Conservation (phyloP, 768 basidiomycete genomes). For the Harrya chromipes region DNA sequence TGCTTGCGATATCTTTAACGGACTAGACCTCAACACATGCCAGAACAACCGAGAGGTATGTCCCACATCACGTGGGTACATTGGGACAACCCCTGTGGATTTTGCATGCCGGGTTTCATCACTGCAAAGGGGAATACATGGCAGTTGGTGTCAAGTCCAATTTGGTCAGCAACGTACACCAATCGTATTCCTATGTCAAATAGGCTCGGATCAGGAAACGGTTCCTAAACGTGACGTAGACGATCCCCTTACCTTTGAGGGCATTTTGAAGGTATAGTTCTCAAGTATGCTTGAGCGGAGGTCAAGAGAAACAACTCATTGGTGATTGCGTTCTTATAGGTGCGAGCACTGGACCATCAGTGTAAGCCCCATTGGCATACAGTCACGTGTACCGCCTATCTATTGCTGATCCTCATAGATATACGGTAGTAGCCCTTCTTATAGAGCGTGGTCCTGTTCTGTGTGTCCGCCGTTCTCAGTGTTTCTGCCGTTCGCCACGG, state of each 20-base stretch:
- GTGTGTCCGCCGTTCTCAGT: no score
- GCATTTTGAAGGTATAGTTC: conserved; percentile 48
- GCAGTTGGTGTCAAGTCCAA: neutral
- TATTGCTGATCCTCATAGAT: no score
- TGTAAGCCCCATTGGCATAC: no score
- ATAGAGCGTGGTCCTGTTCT: no score
- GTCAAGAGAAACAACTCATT: conserved; percentile 53
- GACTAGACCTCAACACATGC: no score
- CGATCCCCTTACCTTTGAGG: conserved; percentile 33
- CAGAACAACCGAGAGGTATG: no score
- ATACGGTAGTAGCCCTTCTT: no score
- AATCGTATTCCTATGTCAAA: conserved; percentile 20
- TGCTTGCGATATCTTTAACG: neutral
- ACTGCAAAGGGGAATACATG: conserved; percentile 14
- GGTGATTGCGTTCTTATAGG: conserved; percentile 62
- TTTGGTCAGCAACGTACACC: conserved; percentile 23
- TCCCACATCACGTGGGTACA: no score
- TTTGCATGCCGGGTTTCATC: conserved; percentile 27
- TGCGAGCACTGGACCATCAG: conserved; percentile 54
- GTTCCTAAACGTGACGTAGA: neutral
- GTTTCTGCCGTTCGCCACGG: no score
- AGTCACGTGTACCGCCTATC: no score
- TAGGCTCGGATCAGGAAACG: neutral
- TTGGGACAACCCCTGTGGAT: conserved; percentile 24
- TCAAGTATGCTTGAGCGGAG: conserved; percentile 47